These are phyloP conservation scores for Gossypium trilobum DNA, from an alignment of 441 rosid species.

Conservation along the genomic window DNA sequence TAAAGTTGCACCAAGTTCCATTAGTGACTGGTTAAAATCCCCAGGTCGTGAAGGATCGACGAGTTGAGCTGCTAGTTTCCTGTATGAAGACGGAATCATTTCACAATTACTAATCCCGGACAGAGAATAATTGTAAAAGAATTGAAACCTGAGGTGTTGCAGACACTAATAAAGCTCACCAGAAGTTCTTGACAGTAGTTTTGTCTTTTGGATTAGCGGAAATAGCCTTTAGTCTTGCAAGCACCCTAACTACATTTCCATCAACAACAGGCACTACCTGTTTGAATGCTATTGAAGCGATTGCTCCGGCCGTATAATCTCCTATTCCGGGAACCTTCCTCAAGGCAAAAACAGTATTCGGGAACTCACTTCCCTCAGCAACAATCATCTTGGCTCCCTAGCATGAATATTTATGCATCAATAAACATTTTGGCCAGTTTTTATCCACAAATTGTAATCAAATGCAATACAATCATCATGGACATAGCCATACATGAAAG, in stretches of 20 bases:
- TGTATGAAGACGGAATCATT: constrained; percentile 20
- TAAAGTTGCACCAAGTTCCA: constrained; percentile 88
- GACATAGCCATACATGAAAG: background rate
- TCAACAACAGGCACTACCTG: constrained; percentile 86
- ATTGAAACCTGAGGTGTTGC: background rate
- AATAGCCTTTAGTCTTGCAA: constrained; percentile 64
- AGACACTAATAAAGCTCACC: constrained; percentile 39
- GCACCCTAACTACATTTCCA: constrained; percentile 83
- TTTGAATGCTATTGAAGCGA: constrained; percentile 79
- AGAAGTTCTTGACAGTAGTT: constrained; percentile 44
- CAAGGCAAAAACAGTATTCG: constrained; percentile 44
- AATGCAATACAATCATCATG: background rate
- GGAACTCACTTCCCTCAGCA: constrained; percentile 49
- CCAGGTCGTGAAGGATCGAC: constrained; percentile 76
- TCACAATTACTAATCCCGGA: background rate
- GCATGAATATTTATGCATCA: background rate
- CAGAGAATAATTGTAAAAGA: background rate
- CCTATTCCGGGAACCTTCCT: constrained; percentile 82
- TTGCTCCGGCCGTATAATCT: constrained; percentile 90
- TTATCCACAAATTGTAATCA: background rate
- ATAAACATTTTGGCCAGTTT: background rate
- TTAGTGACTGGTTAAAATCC: constrained; percentile 86
- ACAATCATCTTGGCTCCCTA: constrained; percentile 89
- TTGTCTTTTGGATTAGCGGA: constrained; percentile 74
- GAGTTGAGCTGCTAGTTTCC: constrained; percentile 79